Percentiles rank a stretch among this genome's conserved stretches.
phyloP scores from a whole-genome alignment of 805 yeast genomes.

The Ogataea minuta region DNA sequence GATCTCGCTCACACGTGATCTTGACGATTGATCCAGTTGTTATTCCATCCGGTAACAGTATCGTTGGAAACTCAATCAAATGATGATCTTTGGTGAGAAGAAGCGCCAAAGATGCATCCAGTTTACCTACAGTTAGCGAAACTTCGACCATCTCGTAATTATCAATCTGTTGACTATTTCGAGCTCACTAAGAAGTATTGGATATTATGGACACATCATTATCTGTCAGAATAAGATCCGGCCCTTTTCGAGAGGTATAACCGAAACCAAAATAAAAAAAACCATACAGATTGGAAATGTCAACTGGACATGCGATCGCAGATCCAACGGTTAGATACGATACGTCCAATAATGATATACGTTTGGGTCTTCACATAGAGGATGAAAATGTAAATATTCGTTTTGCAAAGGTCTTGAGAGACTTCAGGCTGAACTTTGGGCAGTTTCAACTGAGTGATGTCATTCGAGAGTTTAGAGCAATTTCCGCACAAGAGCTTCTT shows the following conservation, averaged over 20 bases:
- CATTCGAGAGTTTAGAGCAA: constrained; percentile 20
- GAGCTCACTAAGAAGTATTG: not conserved
- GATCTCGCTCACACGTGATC: constrained; percentile 78
- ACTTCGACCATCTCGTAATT: constrained; percentile 69
- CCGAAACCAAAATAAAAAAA: no score
- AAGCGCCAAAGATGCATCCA: constrained; percentile 92
- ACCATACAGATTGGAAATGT: no score
- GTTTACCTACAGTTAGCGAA: constrained; percentile 89
- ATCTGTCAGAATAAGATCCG: constrained; percentile 5
- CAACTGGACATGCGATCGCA: no score
- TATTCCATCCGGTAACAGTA: constrained; percentile 84
- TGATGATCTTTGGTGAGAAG: constrained; percentile 87
- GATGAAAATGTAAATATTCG: constrained; percentile 25
- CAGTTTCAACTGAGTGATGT: constrained; percentile 19
- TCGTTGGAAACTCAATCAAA: constrained; percentile 94
- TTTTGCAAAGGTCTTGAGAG: constrained; percentile 41
- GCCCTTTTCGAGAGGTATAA: not conserved
- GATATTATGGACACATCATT: constrained; percentile 8
- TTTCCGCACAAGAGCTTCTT: constrained; percentile 23
- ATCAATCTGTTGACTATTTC: not conserved
- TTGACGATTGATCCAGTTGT: constrained; percentile 90
- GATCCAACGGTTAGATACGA: no score
- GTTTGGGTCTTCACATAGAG: constrained; percentile 28
- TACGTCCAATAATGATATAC: not conserved
- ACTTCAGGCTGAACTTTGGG: constrained; percentile 29